These are phyloP conservation scores for Lentinula edodes DNA, from an alignment of 768 basidiomycete species.

Conservation along the genomic window DNA sequence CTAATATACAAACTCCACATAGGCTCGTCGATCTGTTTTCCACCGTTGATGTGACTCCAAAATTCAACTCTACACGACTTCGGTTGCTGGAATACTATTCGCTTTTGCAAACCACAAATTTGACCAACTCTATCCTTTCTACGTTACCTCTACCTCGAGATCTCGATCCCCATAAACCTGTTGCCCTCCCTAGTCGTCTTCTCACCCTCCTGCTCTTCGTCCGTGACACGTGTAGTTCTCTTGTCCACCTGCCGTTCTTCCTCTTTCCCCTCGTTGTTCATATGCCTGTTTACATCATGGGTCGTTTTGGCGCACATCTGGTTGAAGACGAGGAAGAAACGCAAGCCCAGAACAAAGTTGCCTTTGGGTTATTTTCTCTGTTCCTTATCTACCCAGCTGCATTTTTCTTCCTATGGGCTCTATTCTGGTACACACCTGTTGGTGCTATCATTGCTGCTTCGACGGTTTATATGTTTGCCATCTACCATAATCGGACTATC, in stretches of 20 bases:
- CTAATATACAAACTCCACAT: slow-evolving; percentile 11
- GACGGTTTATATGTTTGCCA: slow-evolving; percentile 70
- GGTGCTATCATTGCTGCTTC: slow-evolving; percentile 69
- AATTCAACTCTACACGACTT: slow-evolving; percentile 56
- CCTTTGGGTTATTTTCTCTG: slow-evolving; percentile 74
- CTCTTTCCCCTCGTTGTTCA: slow-evolving; percentile 80
- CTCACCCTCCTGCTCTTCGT: slow-evolving; percentile 73
- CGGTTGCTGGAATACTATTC: slow-evolving; percentile 85
- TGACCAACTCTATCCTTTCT: slow-evolving; percentile 82
- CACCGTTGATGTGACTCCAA: slow-evolving; percentile 50
- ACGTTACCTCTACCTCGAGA: slow-evolving; percentile 79
- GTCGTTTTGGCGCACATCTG: slow-evolving; percentile 65
- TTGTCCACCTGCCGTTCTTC: slow-evolving; percentile 85
- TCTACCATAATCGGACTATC: slow-evolving; percentile 83
- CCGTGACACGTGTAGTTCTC: slow-evolving; percentile 65
- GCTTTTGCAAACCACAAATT: slow-evolving; percentile 70
- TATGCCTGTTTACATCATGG: slow-evolving; percentile 81
- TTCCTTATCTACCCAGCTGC: slow-evolving; percentile 74
- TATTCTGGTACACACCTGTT: slow-evolving; percentile 67
- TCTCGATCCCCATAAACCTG: slow-evolving; percentile 73
- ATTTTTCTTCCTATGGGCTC: slow-evolving; percentile 83
- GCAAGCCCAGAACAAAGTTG: slow-evolving; percentile 95
- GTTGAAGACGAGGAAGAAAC: slow-evolving; percentile 88
- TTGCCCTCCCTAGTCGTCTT: slow-evolving; percentile 78
- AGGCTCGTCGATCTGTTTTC: slow-evolving; percentile 89